Evolutionary conservation across 768 basidiomycete genomes (phyloP).

Genomic region (Udeniomyces megalosporus): DNA sequence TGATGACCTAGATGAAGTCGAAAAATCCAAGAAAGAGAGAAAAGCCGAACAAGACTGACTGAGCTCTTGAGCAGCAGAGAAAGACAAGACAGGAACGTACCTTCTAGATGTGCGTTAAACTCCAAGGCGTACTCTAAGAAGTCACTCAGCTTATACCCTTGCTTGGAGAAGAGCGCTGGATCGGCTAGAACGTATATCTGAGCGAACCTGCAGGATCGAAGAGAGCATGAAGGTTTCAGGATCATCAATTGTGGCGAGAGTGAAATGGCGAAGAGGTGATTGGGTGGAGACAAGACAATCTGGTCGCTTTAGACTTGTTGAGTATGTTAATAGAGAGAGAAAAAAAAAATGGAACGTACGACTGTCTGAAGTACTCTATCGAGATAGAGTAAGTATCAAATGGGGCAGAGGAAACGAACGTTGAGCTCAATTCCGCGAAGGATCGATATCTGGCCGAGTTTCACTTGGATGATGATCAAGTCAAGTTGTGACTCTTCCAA

Average conservation of each 20-base stretch:
- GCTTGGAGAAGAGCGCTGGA: background rate
- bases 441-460: too few species aligned
- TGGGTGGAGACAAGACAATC: too few species aligned
- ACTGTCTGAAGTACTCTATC: conserved; percentile 3
- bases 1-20: too few species aligned
- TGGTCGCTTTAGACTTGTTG: too few species aligned
- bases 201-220: background rate
- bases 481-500: background rate
- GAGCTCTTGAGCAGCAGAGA: too few species aligned
- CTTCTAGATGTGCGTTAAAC: conserved; percentile 1
- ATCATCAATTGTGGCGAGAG: too few species aligned
- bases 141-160: background rate
- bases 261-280: too few species aligned
- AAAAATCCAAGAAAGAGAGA: too few species aligned
- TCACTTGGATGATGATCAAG: background rate
- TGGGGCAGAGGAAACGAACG: too few species aligned
- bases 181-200: conserved; percentile 7
- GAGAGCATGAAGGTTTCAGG: background rate
- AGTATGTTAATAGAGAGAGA: background rate
- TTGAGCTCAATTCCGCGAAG: too few species aligned
- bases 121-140: background rate
- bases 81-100: too few species aligned
- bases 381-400: background rate
- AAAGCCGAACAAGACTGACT: too few species aligned
- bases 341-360: background rate